phyloP scores from a whole-genome alignment of 2,329 filamentous ascomycete genomes.

The Cadophora luteo-olivacea region DNA sequence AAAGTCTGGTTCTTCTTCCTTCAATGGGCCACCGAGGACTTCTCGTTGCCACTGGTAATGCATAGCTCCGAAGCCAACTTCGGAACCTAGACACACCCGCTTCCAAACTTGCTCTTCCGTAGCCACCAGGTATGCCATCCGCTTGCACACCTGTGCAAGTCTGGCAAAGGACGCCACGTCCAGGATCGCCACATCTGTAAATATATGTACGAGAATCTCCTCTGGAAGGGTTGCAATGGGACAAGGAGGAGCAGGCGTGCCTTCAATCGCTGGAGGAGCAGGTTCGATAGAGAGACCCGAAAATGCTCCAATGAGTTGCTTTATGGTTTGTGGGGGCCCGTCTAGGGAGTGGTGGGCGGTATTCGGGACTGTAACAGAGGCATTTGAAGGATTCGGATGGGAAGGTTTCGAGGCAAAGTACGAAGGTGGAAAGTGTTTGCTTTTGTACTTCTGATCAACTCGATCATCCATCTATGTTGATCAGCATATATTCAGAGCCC shows the following conservation, averaged over 20 bases:
- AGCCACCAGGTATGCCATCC: slow-evolving; percentile 81
- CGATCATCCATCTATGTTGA: slow-evolving; percentile 73
- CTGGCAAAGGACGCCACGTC: slow-evolving; percentile 82
- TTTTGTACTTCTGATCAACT: slow-evolving; percentile 86
- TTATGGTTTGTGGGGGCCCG: slow-evolving; percentile 59
- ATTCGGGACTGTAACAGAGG: slow-evolving; percentile 57
- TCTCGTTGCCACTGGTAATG: slow-evolving; percentile 77
- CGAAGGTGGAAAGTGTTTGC: slow-evolving; percentile 84
- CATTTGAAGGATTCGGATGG: slow-evolving; percentile 51
- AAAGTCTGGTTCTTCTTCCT: slow-evolving; percentile 33
- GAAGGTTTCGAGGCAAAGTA: slow-evolving; percentile 53
- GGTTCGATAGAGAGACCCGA: slow-evolving; percentile 71
- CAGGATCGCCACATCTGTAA: slow-evolving; percentile 71
- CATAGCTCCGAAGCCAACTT: slow-evolving; percentile 85
- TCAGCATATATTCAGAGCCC: slow-evolving; percentile 21
- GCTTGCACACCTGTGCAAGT: slow-evolving; percentile 82
- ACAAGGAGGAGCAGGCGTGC: slow-evolving; percentile 76
- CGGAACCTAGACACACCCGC: slow-evolving; percentile 69
- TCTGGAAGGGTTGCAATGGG: slow-evolving; percentile 79
- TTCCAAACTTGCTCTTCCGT: slow-evolving; percentile 91
- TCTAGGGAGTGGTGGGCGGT: slow-evolving; percentile 64
- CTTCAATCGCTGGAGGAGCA: slow-evolving; percentile 72
- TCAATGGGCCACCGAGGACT: slow-evolving; percentile 60
- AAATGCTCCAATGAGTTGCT: slow-evolving; percentile 80
- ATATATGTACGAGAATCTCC: slow-evolving; percentile 83